These are phyloP conservation scores for Phytophthora litchii DNA, from an alignment of 352 stramenopile genomes.

Conservation along the genomic window DNA sequence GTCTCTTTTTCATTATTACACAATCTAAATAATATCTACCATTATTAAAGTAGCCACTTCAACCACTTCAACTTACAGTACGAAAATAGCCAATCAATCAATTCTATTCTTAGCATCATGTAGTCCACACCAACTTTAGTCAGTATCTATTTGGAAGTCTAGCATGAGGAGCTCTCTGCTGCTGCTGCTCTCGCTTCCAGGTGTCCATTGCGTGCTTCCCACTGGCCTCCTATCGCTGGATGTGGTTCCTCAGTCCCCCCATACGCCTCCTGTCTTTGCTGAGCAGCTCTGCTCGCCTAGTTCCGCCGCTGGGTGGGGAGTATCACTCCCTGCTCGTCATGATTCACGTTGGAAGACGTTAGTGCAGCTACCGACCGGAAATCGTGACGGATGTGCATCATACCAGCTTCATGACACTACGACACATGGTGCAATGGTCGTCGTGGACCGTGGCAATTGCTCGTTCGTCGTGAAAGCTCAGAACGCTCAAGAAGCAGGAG, in stretches of 20 bases:
- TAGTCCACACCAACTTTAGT: slow-evolving; percentile 4
- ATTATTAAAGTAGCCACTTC: background rate
- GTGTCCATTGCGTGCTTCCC: slow-evolving; percentile 42
- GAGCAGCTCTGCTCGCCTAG: slow-evolving; percentile 67
- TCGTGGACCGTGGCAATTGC: slow-evolving; percentile 78
- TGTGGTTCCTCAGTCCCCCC: slow-evolving; percentile 26
- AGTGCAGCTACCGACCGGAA: slow-evolving; percentile 35
- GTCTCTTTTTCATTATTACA: slow-evolving; percentile 23
- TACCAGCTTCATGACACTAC: slow-evolving; percentile 29
- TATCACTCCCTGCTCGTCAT: slow-evolving; percentile 46
- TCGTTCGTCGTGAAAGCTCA: slow-evolving; percentile 73
- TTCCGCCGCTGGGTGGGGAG: slow-evolving; percentile 58
- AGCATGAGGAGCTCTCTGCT: slow-evolving; percentile 9
- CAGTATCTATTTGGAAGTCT: slow-evolving; percentile 12
- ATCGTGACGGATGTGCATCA: slow-evolving; percentile 49
- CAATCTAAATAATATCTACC: too few species aligned
- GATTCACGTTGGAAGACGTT: slow-evolving; percentile 65
- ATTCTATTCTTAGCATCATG: slow-evolving; percentile 3
- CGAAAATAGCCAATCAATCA: slow-evolving; percentile 1
- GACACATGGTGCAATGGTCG: slow-evolving; percentile 42
- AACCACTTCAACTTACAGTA: slow-evolving; percentile 5
- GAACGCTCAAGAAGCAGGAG: slow-evolving; percentile 56
- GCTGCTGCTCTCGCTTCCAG: slow-evolving; percentile 30
- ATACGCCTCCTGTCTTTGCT: slow-evolving; percentile 37
- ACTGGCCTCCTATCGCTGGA: slow-evolving; percentile 51